These are phyloP conservation scores for Daldinia caldariorum DNA, from an alignment of 495 filamentous ascomycete species.

Conservation along the genomic window DNA sequence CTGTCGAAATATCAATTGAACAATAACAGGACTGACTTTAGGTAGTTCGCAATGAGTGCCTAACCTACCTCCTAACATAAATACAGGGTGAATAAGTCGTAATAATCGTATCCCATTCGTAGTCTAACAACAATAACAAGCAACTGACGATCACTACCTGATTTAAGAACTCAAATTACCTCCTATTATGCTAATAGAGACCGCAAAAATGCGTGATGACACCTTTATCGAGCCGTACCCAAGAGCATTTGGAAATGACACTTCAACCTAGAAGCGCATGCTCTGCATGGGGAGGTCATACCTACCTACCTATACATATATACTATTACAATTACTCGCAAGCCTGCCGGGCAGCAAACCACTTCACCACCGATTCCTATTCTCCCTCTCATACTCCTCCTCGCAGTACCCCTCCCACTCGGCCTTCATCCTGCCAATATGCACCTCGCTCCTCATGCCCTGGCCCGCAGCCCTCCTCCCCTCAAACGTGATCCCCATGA, in stretches of 20 bases:
- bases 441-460: conserved; percentile 49
- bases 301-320: background rate
- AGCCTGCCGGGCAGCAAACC: too few species aligned
- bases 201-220: background rate
- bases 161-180: background rate
- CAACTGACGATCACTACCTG: background rate
- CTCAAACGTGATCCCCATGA: conserved; percentile 35
- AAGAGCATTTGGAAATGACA: background rate
- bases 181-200: background rate
- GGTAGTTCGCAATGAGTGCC: background rate
- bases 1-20: background rate
- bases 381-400: conserved; percentile 30
- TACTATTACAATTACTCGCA: background rate
- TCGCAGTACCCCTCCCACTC: conserved; percentile 42
- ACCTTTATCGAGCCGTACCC: background rate
- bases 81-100: background rate
- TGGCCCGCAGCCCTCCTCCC: conserved; percentile 33
- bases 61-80: too few species aligned
- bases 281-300: background rate
- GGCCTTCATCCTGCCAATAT: conserved; percentile 36
- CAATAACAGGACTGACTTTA: background rate
- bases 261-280: background rate
- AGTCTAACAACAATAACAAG: background rate
- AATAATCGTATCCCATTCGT: background rate
- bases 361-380: conserved; percentile 29